Base-by-base conservation (phyloP, 441 rosid genomes). In the Syzygium syzygioides region DNA sequence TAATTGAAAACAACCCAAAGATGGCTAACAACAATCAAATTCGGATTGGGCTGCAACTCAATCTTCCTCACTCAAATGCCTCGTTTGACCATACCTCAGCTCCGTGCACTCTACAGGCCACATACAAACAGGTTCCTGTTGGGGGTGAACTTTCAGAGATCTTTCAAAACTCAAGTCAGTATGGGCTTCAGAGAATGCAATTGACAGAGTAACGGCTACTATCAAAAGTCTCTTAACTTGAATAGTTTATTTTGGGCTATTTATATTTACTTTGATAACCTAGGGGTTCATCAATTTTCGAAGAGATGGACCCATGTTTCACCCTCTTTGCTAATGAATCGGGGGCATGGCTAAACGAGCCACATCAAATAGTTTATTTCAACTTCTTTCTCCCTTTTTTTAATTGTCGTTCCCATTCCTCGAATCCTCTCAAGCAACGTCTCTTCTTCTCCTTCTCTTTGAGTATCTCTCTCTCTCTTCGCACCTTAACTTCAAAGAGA, bases 101-200 rank as follows among this genome's bases (percentile, higher is more conserved):
- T 71, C 50, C 80, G 5, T 13, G 50, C 80, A 37, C 48, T 34
- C 25, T 3, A 19, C 80, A 34, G 8, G 26, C 28, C 7, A 9
- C 26, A 11, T 2, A 59, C 6, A 2, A 23, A 37, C 3, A 5
- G 3, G 20, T 0, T 37, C 80, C 25, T 0, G 45, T 19, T 15
- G 79, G 79, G 26, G 3, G 26, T 68, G 48, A 68, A 34, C 79
- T 34, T 30, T 23, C 0, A 32, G 13, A 1, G 12, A 4, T 18
- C 3, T 7, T 32, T 66, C 25, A 0, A 9, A 32, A 32, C 26
- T 66, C 79, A 9, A 4, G 79, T 15, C 7, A 45, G 25, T 0
- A 32, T 9, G 79, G 18, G 14, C 0, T 66, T 32, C 32, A 18
- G 45, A 66, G 23, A 66, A 32, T 2, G 41, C 1, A 66, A 66